Base-by-base conservation (phyloP, 2,329 filamentous ascomycete genomes). In the Diaporthe vexans region DNA sequence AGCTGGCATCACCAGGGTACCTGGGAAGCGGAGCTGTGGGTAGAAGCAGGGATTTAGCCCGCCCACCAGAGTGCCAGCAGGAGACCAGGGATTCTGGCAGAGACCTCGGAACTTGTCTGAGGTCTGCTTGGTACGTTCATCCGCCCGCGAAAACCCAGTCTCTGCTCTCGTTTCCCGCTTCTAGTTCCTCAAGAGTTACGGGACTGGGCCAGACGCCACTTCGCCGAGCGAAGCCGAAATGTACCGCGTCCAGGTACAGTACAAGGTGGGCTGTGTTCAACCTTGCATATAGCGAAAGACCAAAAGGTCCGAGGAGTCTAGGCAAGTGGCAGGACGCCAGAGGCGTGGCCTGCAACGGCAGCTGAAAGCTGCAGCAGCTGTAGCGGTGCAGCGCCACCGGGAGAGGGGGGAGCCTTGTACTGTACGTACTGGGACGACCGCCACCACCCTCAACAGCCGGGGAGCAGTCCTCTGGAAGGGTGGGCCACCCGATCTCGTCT, bases 211-310 rank as follows among this genome's bases (percentile, higher is more conserved):
- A 63, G 68, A 43, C 74, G 71, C 67, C 71, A 63, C 56, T 59
- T 51, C 40, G 63, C 73, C 59, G 58, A 59, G 74, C 72, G 74
- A 77, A 76, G 61, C 59, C 59, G 69, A 58, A 74, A 76, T 74
- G 76, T 77, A 76, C 76, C 73, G 77, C 29, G 51, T 58, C 68
- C 48, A 63, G 37, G 67, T 67, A 67, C 51, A 48, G 63, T 67
- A 72, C 71, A 65, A 73, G 71, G 78, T 73, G 77, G 81, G 82
- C 82, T 81, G 82, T 83, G 81, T 80, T 79, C 77, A 76, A 75
- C 79, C 80, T 73, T 81, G 81, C 81, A 81, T 81, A 81, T 79
- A 79, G 77, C 81, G 76, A 77, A 78, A 78, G 78, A 76, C 79
- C 78, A 82, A 79, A 79, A 80, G 63, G 74, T 76, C 79, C 78